These are phyloP conservation scores for Marchantia polymorpha DNA, from an alignment of 225 moss, liverwort and hornwort species.

Conservation along the genomic window DNA sequence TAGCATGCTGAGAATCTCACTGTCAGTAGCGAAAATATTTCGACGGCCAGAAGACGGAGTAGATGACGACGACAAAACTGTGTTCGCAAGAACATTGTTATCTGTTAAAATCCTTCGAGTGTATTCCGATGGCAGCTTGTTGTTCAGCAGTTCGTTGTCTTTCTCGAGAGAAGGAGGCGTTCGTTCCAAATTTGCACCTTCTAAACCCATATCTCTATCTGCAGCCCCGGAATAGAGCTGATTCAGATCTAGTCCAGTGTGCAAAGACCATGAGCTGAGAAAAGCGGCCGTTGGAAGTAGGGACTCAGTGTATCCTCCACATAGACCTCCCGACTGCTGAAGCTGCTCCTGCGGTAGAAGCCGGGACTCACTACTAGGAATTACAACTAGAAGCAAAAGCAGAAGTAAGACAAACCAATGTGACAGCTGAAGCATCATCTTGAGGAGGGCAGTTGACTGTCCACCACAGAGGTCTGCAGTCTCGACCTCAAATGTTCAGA, in stretches of 20 bases:
- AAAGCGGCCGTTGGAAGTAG: neutral
- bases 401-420: neutral
- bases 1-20: no score
- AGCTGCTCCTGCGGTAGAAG: neutral
- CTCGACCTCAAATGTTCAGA: neutral
- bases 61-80: no score
- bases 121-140: no score
- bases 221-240: neutral
- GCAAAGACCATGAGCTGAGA: neutral
- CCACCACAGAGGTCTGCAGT: neutral
- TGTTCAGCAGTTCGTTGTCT: neutral
- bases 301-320: neutral
- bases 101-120: no score
- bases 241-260: neutral
- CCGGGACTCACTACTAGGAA: neutral
- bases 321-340: neutral
- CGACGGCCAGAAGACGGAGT: no score
- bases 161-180: neutral
- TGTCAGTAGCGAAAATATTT: no score
- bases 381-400: neutral
- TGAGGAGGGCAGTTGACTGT: neutral
- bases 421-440: neutral
- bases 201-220: no score
- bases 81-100: no score
- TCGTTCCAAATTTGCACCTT: neutral